Conservation (phyloP, 2,329 filamentous ascomycete species). For the Exophiala bonariae region DNA sequence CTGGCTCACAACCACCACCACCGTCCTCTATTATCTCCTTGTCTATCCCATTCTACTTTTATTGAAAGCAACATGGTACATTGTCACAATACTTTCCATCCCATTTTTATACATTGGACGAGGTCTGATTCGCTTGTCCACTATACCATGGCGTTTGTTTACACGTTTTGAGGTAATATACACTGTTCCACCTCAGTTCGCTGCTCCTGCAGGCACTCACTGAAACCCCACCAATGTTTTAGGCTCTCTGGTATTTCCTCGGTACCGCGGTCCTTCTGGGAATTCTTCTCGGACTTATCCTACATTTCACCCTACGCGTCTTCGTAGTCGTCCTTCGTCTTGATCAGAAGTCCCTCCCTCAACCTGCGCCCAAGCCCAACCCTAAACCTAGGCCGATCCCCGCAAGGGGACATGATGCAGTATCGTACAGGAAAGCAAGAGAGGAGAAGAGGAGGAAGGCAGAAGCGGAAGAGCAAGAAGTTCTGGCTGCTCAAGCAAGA, state of each 20-base stretch:
- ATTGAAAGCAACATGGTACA: constrained; percentile 37
- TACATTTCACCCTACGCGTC: constrained; percentile 59
- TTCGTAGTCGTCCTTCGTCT: constrained; percentile 49
- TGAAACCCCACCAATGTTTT: constrained; percentile 2
- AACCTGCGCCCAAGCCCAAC: constrained; percentile 2
- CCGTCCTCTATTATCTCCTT: constrained; percentile 36
- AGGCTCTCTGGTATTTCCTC: constrained; percentile 56
- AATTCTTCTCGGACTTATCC: constrained; percentile 59
- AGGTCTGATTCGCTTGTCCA: constrained; percentile 40
- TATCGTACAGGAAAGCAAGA: constrained; percentile 29
- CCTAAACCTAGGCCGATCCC: constrained; percentile 15
- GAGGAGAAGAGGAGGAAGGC: constrained; percentile 24
- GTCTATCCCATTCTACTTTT: constrained; percentile 39
- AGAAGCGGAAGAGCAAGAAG: constrained; percentile 21
- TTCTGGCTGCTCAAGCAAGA: constrained; percentile 20
- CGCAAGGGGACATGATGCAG: constrained; percentile 26
- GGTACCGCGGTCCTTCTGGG: constrained; percentile 68
- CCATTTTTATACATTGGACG: constrained; percentile 51
- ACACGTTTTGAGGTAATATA: constrained; percentile 56
- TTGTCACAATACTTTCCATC: constrained; percentile 42
- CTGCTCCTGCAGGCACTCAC: constrained; percentile 7
- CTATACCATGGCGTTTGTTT: constrained; percentile 53
- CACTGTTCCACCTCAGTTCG: not conserved
- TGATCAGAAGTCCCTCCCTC: constrained; percentile 10
- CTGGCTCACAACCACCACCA: constrained; percentile 21